These are phyloP conservation scores for Tephrocybe sp. DNA, from an alignment of 768 basidiomycete genomes.

Conservation along the genomic window DNA sequence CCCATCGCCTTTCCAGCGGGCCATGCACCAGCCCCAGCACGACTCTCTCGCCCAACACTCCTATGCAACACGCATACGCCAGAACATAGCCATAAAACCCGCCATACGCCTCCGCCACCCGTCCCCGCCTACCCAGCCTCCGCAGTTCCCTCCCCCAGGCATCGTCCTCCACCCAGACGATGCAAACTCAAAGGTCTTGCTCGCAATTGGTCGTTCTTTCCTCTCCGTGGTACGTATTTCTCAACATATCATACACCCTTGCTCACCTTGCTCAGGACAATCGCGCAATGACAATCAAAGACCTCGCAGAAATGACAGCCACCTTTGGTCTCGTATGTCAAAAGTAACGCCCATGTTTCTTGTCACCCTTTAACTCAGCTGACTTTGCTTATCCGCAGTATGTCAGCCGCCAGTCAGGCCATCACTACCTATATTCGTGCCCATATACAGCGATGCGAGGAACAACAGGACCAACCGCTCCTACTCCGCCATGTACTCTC, in stretches of 20 bases:
- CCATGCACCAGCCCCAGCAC: constrained; percentile 12
- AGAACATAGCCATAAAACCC: constrained; percentile 51
- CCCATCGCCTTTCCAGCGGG: constrained; percentile 9
- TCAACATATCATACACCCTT: constrained; percentile 18
- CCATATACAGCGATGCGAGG: constrained; percentile 70
- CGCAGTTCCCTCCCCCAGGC: constrained; percentile 57
- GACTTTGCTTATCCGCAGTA: constrained; percentile 36
- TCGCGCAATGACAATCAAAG: constrained; percentile 84
- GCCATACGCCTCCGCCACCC: constrained; percentile 47
- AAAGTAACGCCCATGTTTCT: constrained; percentile 48
- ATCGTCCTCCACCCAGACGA: constrained; percentile 75
- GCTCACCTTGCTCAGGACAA: constrained; percentile 51
- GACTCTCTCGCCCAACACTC: constrained; percentile 26
- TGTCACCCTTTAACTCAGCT: neutral
- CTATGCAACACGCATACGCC: constrained; percentile 56
- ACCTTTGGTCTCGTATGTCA: constrained; percentile 67
- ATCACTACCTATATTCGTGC: constrained; percentile 80
- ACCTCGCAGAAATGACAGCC: constrained; percentile 71
- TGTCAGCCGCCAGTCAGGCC: constrained; percentile 76
- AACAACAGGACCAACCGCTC: constrained; percentile 69
- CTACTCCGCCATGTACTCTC: constrained; percentile 71
- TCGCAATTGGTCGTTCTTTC: constrained; percentile 70
- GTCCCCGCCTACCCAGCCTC: constrained; percentile 26
- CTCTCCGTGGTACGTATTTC: constrained; percentile 61
- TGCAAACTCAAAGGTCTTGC: constrained; percentile 66